Conservation (phyloP, 2,329 filamentous ascomycete genomes). For the Fusarium pininemorale region DNA sequence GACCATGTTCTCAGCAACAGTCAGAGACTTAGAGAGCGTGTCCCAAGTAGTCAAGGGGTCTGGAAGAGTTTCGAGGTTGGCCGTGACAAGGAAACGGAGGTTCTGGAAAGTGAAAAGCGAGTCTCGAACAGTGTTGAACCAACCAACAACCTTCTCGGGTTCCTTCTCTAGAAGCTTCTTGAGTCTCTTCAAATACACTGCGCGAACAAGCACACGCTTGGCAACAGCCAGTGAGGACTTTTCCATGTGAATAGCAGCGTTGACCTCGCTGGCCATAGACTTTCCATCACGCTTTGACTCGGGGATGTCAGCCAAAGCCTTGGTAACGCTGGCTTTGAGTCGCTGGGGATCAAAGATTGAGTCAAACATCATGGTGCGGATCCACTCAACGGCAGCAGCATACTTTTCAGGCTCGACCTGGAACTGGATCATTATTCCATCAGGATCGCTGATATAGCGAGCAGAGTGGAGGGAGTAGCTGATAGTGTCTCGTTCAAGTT, state of each 20-base stretch:
- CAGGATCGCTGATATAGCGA: slow-evolving; percentile 75
- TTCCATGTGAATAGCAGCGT: slow-evolving; percentile 84
- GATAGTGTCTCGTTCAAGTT: slow-evolving; percentile 90
- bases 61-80: slow-evolving; percentile 77
- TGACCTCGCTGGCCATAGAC: slow-evolving; percentile 69
- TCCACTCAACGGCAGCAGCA: slow-evolving; percentile 80
- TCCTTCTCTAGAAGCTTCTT: slow-evolving; percentile 82
- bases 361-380: slow-evolving; percentile 86
- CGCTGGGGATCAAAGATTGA: slow-evolving; percentile 82
- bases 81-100: slow-evolving; percentile 84
- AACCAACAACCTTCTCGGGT: slow-evolving; percentile 76
- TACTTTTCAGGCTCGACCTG: slow-evolving; percentile 92
- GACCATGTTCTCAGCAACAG: slow-evolving; percentile 61
- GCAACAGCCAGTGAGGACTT: slow-evolving; percentile 79
- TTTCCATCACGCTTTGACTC: slow-evolving; percentile 89
- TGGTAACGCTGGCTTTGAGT: slow-evolving; percentile 73
- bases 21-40: slow-evolving; percentile 51
- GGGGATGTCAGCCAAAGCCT: slow-evolving; percentile 90
- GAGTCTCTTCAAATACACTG: slow-evolving; percentile 85
- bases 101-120: slow-evolving; percentile 86
- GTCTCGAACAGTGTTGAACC: slow-evolving; percentile 79
- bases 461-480: slow-evolving; percentile 79
- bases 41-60: slow-evolving; percentile 85
- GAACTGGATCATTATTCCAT: slow-evolving; percentile 83
- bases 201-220: slow-evolving; percentile 84